phyloP scores from a whole-genome alignment of 2,329 filamentous ascomycete genomes.

The Aspergillus melleus region DNA sequence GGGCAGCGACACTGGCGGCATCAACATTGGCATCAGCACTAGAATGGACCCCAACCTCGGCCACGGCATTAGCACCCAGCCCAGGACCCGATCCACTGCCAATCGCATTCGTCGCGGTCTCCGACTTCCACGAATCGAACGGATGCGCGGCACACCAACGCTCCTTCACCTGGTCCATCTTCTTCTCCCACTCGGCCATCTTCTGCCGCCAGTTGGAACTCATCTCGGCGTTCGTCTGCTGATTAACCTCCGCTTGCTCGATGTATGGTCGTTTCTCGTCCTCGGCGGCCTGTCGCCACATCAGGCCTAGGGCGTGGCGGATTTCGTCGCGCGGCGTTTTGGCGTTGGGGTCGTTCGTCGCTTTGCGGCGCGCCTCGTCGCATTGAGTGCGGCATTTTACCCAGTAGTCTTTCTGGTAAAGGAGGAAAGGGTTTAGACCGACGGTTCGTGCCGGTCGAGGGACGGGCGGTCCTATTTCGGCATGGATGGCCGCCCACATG shows the following conservation, averaged over 20 bases:
- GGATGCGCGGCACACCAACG: slow-evolving; percentile 42
- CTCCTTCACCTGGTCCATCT: slow-evolving; percentile 40
- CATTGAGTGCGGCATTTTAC: slow-evolving; percentile 62
- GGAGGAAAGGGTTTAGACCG: slow-evolving; percentile 79
- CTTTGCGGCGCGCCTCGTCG: slow-evolving; percentile 66
- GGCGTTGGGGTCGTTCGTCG: slow-evolving; percentile 65
- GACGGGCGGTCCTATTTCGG: slow-evolving; percentile 72
- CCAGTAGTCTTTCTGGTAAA: slow-evolving; percentile 80
- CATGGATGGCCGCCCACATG: slow-evolving; percentile 57
- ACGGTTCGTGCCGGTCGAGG: slow-evolving; percentile 66
- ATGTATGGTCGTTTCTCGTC: slow-evolving; percentile 76
- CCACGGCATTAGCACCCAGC: neutral
- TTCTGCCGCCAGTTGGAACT: slow-evolving; percentile 71
- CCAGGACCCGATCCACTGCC: neutral
- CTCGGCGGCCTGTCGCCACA: slow-evolving; percentile 78
- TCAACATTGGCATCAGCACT: neutral
- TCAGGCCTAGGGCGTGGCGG: slow-evolving; percentile 78
- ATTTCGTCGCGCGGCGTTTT: slow-evolving; percentile 73
- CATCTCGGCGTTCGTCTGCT: slow-evolving; percentile 64
- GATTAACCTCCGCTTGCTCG: slow-evolving; percentile 70
- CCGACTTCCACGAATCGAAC: slow-evolving; percentile 32
- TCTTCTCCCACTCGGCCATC: slow-evolving; percentile 53
- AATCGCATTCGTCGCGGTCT: neutral
- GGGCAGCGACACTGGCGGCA: too few relatives aligned
- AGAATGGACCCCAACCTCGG: neutral